A percentile compares a stretch with the other conserved stretches of the same genome.
Conservation (phyloP, 805 yeast genomes). For the Kluyveromyces wickerhamii region DNA sequence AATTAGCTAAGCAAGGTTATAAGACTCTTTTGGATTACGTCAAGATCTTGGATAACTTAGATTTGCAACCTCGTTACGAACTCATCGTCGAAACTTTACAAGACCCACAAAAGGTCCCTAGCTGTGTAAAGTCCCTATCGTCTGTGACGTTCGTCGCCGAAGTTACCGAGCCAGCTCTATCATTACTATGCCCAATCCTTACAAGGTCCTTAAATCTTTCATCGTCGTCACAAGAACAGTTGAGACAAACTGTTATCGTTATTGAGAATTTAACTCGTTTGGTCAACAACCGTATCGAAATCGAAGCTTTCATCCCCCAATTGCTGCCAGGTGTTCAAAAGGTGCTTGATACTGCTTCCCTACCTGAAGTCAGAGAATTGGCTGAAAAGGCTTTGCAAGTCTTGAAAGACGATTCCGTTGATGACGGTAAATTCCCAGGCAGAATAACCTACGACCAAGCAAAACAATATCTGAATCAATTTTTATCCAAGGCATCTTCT, state of each 20-base stretch:
- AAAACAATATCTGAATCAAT: conserved; percentile 32
- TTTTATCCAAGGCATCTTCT: conserved; percentile 10
- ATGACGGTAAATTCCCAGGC: conserved; percentile 71
- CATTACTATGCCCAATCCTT: conserved; percentile 85
- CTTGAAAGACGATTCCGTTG: conserved; percentile 69
- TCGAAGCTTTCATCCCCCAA: conserved; percentile 77
- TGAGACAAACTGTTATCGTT: conserved; percentile 93
- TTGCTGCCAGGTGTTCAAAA: conserved; percentile 87
- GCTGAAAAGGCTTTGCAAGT: conserved; percentile 83
- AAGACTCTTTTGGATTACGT: conserved; percentile 64
- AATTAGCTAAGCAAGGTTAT: conserved; percentile 78
- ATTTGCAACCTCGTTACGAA: conserved; percentile 78
- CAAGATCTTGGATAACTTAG: conserved; percentile 83
- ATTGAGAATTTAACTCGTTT: conserved; percentile 92
- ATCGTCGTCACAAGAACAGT: conserved; percentile 88
- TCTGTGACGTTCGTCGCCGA: conserved; percentile 97
- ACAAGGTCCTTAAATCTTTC: conserved; percentile 77
- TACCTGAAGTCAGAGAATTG: conserved; percentile 93
- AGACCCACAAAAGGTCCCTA: conserved; percentile 81
- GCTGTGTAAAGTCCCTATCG: conserved; percentile 79
- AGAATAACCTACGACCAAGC: conserved; percentile 55
- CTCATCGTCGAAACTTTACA: conserved; percentile 82
- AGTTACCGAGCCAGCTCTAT: conserved; percentile 91
- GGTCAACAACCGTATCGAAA: conserved; percentile 89
- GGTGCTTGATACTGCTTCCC: conserved; percentile 81